Evolutionary conservation across 1,284 basidiomycete species (phyloP).

Genomic region (Anthracocystis walkeri): DNA sequence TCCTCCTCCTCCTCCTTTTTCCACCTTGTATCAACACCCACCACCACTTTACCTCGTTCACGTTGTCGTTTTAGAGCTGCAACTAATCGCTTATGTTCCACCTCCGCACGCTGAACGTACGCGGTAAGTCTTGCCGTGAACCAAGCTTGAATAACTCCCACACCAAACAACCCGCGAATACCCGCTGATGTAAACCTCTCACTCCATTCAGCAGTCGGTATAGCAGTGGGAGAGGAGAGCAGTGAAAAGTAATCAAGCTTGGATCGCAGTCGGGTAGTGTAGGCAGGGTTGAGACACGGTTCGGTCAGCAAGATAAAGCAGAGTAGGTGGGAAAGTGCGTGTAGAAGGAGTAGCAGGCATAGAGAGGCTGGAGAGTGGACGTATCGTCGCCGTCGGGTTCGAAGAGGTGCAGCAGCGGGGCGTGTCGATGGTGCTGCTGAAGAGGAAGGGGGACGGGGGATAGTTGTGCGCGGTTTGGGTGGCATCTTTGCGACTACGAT

Average conservation of each 20-base stretch:
- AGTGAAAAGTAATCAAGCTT: conserved; percentile 26
- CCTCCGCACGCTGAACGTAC: conserved; percentile 11
- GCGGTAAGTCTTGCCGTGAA: conserved; percentile 23
- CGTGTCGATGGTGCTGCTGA: not conserved
- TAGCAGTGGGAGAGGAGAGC: not conserved
- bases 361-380: conserved; percentile 7
- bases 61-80: conserved; percentile 2
- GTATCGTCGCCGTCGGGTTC: conserved; percentile 8
- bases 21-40: conserved; percentile 4
- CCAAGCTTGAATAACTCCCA: conserved; percentile 35
- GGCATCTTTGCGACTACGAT: conserved; percentile 8
- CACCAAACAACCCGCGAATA: conserved; percentile 19
- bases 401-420: not conserved
- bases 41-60: not conserved
- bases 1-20: not conserved
- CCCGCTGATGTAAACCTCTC: conserved; percentile 17
- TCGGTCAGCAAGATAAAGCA: conserved; percentile 36
- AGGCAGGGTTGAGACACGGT: conserved; percentile 32
- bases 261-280: not conserved
- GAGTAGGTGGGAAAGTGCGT: conserved; percentile 12
- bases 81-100: not conserved
- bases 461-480: conserved; percentile 22
- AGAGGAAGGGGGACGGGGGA: not conserved
- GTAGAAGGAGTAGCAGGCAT: conserved; percentile 12
- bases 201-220: conserved; percentile 7